Evolutionary conservation across 1,139 yeast genomes (phyloP).

Genomic region (Geotrichum australiense): DNA sequence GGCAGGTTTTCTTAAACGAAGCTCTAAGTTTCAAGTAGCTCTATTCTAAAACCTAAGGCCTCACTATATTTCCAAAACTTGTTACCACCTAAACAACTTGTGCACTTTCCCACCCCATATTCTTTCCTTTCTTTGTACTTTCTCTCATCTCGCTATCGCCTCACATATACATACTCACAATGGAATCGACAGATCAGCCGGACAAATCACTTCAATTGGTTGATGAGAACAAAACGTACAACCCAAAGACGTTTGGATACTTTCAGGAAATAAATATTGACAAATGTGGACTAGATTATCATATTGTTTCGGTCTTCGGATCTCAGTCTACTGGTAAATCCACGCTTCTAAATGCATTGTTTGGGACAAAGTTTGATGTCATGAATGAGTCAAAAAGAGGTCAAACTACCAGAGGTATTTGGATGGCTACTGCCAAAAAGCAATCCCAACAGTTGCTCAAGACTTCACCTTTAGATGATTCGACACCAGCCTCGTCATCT

Average conservation of each 20-base stretch:
- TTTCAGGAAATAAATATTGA: constrained; percentile 33
- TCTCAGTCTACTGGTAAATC: constrained; percentile 96
- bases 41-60: too few species aligned
- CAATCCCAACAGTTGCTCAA: constrained; percentile 10
- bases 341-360: constrained; percentile 74
- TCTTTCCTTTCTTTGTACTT: too few species aligned
- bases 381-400: constrained; percentile 80
- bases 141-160: too few species aligned
- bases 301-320: constrained; percentile 91
- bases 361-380: constrained; percentile 83
- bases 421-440: constrained; percentile 57
- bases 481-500: constrained; percentile 14
- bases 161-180: too few species aligned
- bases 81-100: too few species aligned
- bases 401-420: constrained; percentile 87
- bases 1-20: too few species aligned
- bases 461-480: neutral
- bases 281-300: constrained; percentile 66
- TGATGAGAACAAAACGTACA: constrained; percentile 65
- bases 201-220: constrained; percentile 49
- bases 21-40: too few species aligned
- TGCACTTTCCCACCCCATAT: too few species aligned
- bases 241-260: constrained; percentile 27
- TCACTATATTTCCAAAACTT: too few species aligned
- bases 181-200: neutral